These are phyloP conservation scores for Hypoxylon sp. DNA, from an alignment of 2,329 filamentous ascomycete species.

Conservation along the genomic window DNA sequence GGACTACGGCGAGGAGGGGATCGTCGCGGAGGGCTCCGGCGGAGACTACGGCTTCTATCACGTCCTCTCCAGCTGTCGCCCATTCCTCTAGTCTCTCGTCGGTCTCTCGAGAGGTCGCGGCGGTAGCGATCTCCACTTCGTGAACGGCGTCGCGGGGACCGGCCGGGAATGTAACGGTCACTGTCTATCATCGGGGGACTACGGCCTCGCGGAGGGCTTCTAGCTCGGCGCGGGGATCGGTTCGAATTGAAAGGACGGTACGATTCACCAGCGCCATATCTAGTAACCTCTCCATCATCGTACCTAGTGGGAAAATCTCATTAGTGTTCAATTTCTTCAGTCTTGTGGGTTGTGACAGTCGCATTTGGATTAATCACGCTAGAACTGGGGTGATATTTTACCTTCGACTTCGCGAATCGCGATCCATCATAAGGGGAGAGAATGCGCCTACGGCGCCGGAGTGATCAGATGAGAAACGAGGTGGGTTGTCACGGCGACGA, in stretches of 20 bases:
- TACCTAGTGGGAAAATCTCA: constrained; percentile 59
- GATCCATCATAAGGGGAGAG: constrained; percentile 47
- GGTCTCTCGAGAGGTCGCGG: constrained; percentile 56
- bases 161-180: constrained; percentile 60
- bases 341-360: not conserved
- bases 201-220: constrained; percentile 54
- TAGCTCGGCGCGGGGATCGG: constrained; percentile 61
- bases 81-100: constrained; percentile 43
- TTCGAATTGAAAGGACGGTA: constrained; percentile 71
- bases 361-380: not conserved
- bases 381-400: constrained; percentile 35
- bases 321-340: constrained; percentile 15
- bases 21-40: constrained; percentile 56
- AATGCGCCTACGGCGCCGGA: not conserved
- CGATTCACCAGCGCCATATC: constrained; percentile 73
- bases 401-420: constrained; percentile 54
- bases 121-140: constrained; percentile 60
- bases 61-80: constrained; percentile 58
- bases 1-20: constrained; percentile 55
- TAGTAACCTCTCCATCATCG: constrained; percentile 73
- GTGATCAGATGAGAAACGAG: not conserved
- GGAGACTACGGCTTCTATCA: constrained; percentile 59
- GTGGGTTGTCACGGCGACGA: not conserved
- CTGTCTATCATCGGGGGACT: constrained; percentile 56
- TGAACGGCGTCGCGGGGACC: constrained; percentile 60